Evolutionary conservation across 805 yeast genomes (phyloP), one percentile per base, ranked within the genome.

Genomic region (Zygoascus tannicola): DNA sequence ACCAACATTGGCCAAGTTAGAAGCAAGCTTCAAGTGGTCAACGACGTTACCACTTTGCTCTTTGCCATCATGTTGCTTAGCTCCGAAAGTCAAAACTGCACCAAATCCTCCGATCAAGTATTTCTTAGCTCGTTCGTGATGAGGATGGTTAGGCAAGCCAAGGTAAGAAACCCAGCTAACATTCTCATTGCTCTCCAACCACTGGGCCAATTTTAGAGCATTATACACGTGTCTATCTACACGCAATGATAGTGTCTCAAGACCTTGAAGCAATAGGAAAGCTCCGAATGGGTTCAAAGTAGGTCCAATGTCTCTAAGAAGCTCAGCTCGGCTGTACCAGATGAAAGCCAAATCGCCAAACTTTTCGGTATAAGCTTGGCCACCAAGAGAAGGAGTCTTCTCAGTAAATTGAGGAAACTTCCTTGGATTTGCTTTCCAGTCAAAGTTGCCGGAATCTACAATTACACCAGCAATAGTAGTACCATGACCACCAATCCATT

Each of bases 401-500:
- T 83, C 64, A 30, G 87, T 80, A 63, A 87, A 83, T 65, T 87
- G 95, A 44, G 97, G 97, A 73, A 75, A 92, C 64, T 81, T 84
- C 58, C 82, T 79, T 37, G 92, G 90, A 66, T 84, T 75, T 50
- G 85, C 75, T 46, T 74, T 70, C 88, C 95, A 90, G 57, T 90
- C 94, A 73, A 90, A 90, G 41, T 83, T 88, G 54, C 97, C 96
- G 32, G 87, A 77, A 63, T 90, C 96, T 39, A 90, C 73, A 52
- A 90, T 73, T 43, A 81, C 84, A 71, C 97, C 97, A 43, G 83
- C 97, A 64, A 88, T 80, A 36, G 96, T 85, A 45, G 84, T 86
- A 60, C 97, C 97, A 61, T 88, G 97, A 47, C 97, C 97, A 51
- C 95, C 95, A 53, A 88, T 88, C 96, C 96, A 90, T 66, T 88